Conservation (phyloP, 768 basidiomycete genomes). For the Cystofilobasidium macerans region DNA sequence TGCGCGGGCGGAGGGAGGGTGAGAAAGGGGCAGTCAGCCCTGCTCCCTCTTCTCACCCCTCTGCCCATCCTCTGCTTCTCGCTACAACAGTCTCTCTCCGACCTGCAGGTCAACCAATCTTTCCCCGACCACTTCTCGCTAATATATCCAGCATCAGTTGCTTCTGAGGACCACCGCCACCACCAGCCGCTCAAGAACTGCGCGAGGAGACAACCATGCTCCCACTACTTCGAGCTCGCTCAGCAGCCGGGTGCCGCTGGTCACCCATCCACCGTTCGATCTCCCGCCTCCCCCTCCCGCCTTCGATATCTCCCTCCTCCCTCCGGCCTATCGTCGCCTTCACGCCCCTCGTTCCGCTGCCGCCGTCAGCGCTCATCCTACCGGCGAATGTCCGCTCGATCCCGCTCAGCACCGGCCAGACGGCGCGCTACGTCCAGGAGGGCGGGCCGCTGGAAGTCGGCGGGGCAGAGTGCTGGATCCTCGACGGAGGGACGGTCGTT, state of each 20-base stretch:
- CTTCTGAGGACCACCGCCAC: no score
- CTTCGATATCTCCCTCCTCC: background rate
- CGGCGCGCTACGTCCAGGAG: background rate
- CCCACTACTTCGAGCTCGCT: no score
- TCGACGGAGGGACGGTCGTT: background rate
- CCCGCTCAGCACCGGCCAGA: background rate
- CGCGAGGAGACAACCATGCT: no score
- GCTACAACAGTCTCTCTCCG: no score
- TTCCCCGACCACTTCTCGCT: no score
- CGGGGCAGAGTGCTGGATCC: background rate
- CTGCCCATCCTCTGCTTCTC: no score
- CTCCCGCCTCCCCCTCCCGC: background rate
- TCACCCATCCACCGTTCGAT: background rate
- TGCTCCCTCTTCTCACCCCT: no score
- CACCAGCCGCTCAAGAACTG: background rate
- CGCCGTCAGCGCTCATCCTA: background rate
- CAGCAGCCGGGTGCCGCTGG: background rate
- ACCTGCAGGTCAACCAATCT: no score
- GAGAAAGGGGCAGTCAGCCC: no score
- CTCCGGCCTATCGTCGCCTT: conserved; percentile 2
- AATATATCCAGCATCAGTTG: no score
- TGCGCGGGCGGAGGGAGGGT: no score
- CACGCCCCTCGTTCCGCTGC: background rate
- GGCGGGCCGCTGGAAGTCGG: background rate
- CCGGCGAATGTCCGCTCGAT: background rate